Evolutionary conservation across 805 yeast species (phyloP).

Genomic region (Alloascoidea africana): DNA sequence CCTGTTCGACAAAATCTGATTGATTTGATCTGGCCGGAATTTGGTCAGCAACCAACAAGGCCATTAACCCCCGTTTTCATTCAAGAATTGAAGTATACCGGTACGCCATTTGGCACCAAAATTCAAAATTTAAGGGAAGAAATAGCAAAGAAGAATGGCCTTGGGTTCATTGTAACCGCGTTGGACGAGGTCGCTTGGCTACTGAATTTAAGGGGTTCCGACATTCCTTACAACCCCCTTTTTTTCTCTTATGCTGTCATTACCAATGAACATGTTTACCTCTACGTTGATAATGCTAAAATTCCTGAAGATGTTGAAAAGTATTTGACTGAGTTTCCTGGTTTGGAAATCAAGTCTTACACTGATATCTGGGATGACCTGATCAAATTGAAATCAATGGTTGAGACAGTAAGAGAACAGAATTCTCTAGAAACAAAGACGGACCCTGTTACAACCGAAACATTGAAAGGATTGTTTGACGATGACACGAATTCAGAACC

Average conservation of each 20-base stretch:
- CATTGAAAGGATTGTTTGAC: not conserved
- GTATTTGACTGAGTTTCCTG: not conserved
- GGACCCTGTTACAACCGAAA: too few relatives aligned
- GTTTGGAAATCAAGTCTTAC: not conserved
- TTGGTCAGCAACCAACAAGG: conserved; percentile 50
- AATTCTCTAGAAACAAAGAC: too few relatives aligned
- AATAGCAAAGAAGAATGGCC: conserved; percentile 16
- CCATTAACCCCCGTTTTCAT: conserved; percentile 32
- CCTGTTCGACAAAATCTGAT: conserved; percentile 52
- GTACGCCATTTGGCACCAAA: conserved; percentile 47
- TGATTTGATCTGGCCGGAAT: conserved; percentile 56
- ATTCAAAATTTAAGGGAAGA: conserved; percentile 24
- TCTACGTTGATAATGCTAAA: conserved; percentile 40
- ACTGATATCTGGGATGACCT: not conserved
- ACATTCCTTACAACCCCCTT: conserved; percentile 76
- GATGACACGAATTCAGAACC: not conserved
- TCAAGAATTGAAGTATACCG: conserved; percentile 42
- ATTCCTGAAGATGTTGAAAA: conserved; percentile 21
- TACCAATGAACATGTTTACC: conserved; percentile 24
- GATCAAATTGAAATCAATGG: not conserved
- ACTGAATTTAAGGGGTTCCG: conserved; percentile 70
- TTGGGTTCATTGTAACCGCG: conserved; percentile 39
- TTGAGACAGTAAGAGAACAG: not conserved
- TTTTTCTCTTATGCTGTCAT: conserved; percentile 58
- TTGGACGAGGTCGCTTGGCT: conserved; percentile 90